Conservation (phyloP, 805 yeast species). For the Candida insectorum region DNA sequence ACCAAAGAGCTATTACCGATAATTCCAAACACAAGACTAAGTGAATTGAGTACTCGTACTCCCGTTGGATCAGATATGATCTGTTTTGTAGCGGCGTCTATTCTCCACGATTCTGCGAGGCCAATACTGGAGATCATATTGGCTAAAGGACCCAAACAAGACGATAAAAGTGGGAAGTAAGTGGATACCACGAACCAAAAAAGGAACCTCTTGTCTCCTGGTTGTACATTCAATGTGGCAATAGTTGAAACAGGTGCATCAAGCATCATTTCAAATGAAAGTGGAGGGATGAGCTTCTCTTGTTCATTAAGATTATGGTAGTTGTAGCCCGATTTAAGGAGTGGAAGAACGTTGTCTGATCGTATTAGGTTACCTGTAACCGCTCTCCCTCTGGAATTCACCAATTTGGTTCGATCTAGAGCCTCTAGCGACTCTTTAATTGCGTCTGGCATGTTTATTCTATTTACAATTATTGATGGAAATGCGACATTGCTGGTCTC, state of each 20-base stretch:
- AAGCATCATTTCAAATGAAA: conserved; percentile 25
- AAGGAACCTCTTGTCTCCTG: conserved; percentile 35
- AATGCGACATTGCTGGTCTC: too few relatives aligned
- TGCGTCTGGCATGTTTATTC: too few relatives aligned
- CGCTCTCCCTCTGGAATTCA: background rate
- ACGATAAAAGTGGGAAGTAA: conserved; percentile 71
- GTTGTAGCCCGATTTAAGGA: conserved; percentile 9
- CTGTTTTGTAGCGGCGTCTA: conserved; percentile 18
- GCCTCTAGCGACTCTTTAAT: too few relatives aligned
- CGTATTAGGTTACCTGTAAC: background rate
- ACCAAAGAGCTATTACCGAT: conserved; percentile 66
- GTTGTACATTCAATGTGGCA: conserved; percentile 27
- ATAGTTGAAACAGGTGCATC: conserved; percentile 31
- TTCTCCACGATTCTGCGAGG: conserved; percentile 66
- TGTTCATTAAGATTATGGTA: conserved; percentile 9
- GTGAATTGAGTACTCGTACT: conserved; percentile 54
- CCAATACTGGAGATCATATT: conserved; percentile 73
- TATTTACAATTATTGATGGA: too few relatives aligned
- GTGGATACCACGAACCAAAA: conserved; percentile 66
- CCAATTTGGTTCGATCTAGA: too few relatives aligned
- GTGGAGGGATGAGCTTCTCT: conserved; percentile 17
- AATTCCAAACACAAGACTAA: conserved; percentile 63
- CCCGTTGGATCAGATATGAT: conserved; percentile 34
- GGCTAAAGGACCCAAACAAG: conserved; percentile 76
- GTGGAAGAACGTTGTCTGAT: conserved; percentile 2